Conservation (phyloP, 108 stramenopile species). For the Cyclotella cryptica region DNA sequence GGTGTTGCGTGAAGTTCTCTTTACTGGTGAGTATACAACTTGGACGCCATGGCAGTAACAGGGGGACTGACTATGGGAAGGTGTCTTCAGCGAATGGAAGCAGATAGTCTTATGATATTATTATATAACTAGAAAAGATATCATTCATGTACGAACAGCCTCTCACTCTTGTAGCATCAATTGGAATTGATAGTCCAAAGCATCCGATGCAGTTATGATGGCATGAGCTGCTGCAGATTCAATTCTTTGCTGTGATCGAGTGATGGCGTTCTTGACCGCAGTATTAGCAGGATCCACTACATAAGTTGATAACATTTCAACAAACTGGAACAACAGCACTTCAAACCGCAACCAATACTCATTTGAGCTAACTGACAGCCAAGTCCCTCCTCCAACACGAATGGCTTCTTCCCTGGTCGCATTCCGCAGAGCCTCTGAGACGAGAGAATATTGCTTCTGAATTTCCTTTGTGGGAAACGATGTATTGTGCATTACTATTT, state of each 20-base stretch:
- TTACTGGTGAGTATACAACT: slow-evolving; percentile 42
- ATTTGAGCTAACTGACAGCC: slow-evolving; percentile 14
- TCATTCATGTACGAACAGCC: background rate
- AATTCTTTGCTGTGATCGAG: slow-evolving; percentile 21
- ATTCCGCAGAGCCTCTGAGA: slow-evolving; percentile 33
- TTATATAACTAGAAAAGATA: too few relatives aligned
- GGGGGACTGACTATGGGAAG: background rate
- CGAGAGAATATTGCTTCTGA: slow-evolving; percentile 38
- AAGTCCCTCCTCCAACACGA: slow-evolving; percentile 23
- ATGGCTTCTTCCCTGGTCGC: slow-evolving; percentile 30
- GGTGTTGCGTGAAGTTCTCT: slow-evolving; percentile 13
- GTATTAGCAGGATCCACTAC: slow-evolving; percentile 40
- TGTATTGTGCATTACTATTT: slow-evolving; percentile 17
- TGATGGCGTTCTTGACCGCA: slow-evolving; percentile 33
- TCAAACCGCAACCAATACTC: slow-evolving; percentile 43
- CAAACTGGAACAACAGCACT: slow-evolving; percentile 41
- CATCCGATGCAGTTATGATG: slow-evolving; percentile 47
- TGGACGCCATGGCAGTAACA: slow-evolving; percentile 43
- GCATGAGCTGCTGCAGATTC: slow-evolving; percentile 45
- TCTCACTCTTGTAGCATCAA: slow-evolving; percentile 43
- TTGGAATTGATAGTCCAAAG: slow-evolving; percentile 46
- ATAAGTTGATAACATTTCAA: slow-evolving; percentile 40
- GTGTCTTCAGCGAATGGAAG: too few relatives aligned
- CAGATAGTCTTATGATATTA: background rate
- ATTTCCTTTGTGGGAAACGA: slow-evolving; percentile 15